Evolutionary conservation across 2,329 filamentous ascomycete species (phyloP).

Genomic region (Coniochaeta sp.): DNA sequence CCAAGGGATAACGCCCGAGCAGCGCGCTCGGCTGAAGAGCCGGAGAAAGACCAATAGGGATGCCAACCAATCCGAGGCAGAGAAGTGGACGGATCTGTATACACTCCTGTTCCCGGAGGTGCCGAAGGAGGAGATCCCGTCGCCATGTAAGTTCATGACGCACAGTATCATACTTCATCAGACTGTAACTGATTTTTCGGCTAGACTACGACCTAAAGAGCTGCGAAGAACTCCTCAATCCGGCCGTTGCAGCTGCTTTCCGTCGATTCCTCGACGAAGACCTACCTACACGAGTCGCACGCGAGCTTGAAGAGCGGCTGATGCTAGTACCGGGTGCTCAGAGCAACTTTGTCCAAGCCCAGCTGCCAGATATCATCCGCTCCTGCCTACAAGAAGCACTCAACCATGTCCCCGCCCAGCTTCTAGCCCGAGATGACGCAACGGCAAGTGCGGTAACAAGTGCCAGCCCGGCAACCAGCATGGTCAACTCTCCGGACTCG

Average conservation of each 20-base stretch:
- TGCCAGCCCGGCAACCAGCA: neutral
- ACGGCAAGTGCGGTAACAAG: neutral
- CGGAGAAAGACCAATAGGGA: neutral
- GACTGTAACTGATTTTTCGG: neutral
- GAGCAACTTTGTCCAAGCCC: neutral
- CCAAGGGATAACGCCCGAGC: neutral
- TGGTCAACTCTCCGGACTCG: neutral
- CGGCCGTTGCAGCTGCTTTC: neutral
- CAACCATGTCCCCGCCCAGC: neutral
- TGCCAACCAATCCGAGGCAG: neutral
- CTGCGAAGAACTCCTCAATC: neutral
- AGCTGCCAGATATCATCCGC: neutral
- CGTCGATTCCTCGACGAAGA: neutral
- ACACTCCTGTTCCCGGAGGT: slow-evolving; percentile 1
- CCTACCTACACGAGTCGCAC: neutral
- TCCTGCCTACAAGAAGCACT: neutral
- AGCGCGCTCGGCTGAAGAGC: neutral
- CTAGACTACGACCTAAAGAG: slow-evolving; percentile 1
- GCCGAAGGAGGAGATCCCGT: neutral
- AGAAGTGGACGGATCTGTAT: neutral
- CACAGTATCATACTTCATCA: neutral
- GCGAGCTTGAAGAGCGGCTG: neutral
- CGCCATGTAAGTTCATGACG: neutral
- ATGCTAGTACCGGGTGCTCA: neutral
- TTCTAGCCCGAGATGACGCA: neutral